Conservation (phyloP, 2,329 filamentous ascomycete genomes). For the Fusarium albidum region DNA sequence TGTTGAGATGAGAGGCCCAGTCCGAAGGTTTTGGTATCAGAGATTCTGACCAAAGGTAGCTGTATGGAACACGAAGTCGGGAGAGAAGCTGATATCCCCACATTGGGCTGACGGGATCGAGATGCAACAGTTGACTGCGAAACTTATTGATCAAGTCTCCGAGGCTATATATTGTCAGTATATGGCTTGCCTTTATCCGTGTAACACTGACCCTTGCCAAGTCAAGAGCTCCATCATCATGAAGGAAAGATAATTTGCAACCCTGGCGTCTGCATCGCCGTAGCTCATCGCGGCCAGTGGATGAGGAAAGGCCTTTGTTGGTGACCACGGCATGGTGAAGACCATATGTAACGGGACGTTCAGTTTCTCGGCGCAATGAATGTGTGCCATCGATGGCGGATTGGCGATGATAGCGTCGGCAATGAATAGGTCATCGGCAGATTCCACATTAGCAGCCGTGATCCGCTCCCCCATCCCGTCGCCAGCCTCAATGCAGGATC, state of each 20-base stretch:
- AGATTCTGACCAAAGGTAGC: conserved; percentile 75
- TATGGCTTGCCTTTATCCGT: neutral
- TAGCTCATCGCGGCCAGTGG: conserved; percentile 49
- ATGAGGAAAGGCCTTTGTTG: conserved; percentile 54
- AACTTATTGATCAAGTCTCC: conserved; percentile 78
- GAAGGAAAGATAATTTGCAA: conserved; percentile 37
- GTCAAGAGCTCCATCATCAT: conserved; percentile 74
- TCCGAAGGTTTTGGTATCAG: conserved; percentile 72
- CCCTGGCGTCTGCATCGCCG: conserved; percentile 32
- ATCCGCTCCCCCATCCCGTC: conserved; percentile 41
- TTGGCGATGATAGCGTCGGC: conserved; percentile 64
- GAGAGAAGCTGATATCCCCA: conserved; percentile 72
- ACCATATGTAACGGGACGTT: conserved; percentile 60
- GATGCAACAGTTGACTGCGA: conserved; percentile 65
- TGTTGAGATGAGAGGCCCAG: conserved; percentile 66
- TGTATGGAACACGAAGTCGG: conserved; percentile 70
- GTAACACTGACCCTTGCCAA: conserved; percentile 67
- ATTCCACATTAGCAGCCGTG: conserved; percentile 39
- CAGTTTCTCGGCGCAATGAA: conserved; percentile 60
- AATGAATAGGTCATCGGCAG: conserved; percentile 53
- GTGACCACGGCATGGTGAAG: conserved; percentile 75
- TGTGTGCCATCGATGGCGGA: conserved; percentile 60
- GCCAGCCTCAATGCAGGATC: conserved; percentile 48
- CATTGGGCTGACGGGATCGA: conserved; percentile 71
- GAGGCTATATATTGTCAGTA: conserved; percentile 44